These are phyloP conservation scores for Eremothecium sinecaudum DNA, from an alignment of 1,139 yeast genomes.

Conservation along the genomic window DNA sequence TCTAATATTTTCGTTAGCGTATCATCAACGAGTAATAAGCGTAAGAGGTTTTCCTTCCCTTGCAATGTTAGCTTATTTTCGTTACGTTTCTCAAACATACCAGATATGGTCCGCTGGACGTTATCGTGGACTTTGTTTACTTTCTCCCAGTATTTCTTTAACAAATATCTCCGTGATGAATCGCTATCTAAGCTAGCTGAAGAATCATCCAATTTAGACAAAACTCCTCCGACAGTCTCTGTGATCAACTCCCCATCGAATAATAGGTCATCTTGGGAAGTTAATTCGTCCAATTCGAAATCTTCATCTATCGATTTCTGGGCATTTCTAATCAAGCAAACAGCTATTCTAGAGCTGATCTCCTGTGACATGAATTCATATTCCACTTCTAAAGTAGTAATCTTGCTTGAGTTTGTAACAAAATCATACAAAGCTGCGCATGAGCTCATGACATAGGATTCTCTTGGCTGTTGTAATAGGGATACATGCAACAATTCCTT, in stretches of 20 bases:
- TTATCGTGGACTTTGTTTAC: constrained; percentile 47
- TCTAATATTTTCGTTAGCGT: constrained; percentile 57
- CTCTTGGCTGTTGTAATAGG: constrained; percentile 40
- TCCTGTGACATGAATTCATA: constrained; percentile 58
- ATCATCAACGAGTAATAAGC: constrained; percentile 55
- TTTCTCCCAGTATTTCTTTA: constrained; percentile 41
- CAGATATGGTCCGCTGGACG: constrained; percentile 52
- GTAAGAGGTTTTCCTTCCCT: constrained; percentile 61
- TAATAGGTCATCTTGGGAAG: constrained; percentile 39
- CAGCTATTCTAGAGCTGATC: constrained; percentile 67
- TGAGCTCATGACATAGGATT: constrained; percentile 39
- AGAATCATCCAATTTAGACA: constrained; percentile 31
- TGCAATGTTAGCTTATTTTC: constrained; percentile 48
- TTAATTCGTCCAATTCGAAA: constrained; percentile 27
- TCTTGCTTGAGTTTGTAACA: constrained; percentile 51
- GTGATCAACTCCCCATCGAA: constrained; percentile 51
- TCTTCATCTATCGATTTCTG: constrained; percentile 47
- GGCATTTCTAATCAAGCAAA: constrained; percentile 77
- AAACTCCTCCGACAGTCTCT: constrained; percentile 55
- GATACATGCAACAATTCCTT: constrained; percentile 68
- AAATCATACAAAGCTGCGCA: constrained; percentile 65
- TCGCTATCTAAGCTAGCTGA: constrained; percentile 27
- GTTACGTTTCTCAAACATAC: constrained; percentile 49
- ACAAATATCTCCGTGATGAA: constrained; percentile 33
- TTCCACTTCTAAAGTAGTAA: constrained; percentile 67